Conservation (phyloP, 2,329 filamentous ascomycete species). For the Microthyrium microscopicum region DNA sequence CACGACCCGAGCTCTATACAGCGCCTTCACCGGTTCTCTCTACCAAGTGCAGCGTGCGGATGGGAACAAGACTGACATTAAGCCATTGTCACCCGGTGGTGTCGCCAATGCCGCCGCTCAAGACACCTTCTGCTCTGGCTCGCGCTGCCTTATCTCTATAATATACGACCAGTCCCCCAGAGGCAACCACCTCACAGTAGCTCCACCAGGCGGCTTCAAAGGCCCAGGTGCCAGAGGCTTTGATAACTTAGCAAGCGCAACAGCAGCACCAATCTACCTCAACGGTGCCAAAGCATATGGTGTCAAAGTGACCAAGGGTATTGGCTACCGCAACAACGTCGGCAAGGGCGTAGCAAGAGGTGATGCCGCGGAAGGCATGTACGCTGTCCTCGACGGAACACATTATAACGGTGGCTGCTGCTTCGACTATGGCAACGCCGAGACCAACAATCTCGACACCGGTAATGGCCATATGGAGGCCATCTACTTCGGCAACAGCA, state of each 20-base stretch:
- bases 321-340: slow-evolving; percentile 44
- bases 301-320: slow-evolving; percentile 43
- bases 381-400: slow-evolving; percentile 42
- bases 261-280: slow-evolving; percentile 43
- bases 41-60: too few relatives aligned
- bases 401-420: slow-evolving; percentile 42
- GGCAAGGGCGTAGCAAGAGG: slow-evolving; percentile 36
- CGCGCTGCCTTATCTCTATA: slow-evolving; percentile 45
- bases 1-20: too few relatives aligned
- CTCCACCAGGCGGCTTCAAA: slow-evolving; percentile 38
- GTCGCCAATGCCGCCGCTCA: slow-evolving; percentile 45
- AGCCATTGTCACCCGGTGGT: slow-evolving; percentile 39
- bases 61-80: too few relatives aligned
- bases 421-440: slow-evolving; percentile 28
- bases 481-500: slow-evolving; percentile 45
- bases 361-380: slow-evolving; percentile 42
- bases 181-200: slow-evolving; percentile 46
- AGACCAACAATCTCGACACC: slow-evolving; percentile 25
- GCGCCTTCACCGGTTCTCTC: too few relatives aligned
- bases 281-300: slow-evolving; percentile 47
- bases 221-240: slow-evolving; percentile 40
- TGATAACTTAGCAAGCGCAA: slow-evolving; percentile 43
- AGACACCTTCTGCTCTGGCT: slow-evolving; percentile 42
- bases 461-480: slow-evolving; percentile 54
- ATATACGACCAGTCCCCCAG: slow-evolving; percentile 51